Conservation (phyloP, 148 eudicot genomes). For the Spergularia bocconei region DNA sequence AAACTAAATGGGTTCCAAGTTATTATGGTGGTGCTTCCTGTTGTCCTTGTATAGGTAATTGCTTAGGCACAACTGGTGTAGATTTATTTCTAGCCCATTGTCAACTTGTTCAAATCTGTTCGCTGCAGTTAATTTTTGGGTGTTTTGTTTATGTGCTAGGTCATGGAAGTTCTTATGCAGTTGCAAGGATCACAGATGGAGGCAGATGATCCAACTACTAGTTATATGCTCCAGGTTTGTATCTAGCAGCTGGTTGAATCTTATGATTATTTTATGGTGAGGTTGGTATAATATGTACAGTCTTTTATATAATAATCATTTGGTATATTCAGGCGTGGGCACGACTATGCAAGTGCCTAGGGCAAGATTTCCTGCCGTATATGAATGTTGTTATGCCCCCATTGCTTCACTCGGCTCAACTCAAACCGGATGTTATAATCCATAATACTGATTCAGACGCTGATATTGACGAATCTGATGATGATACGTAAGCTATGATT, state of each 20-base stretch:
- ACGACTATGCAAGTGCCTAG: conserved; percentile 50
- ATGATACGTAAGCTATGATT: conserved; percentile 34
- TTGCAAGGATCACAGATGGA: conserved; percentile 42
- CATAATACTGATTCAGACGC: conserved; percentile 39
- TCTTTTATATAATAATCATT: background rate
- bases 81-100: background rate
- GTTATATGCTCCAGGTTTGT: conserved; percentile 41
- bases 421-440: conserved; percentile 44
- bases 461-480: conserved; percentile 47
- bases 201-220: conserved; percentile 46
- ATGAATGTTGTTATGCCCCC: conserved; percentile 50
- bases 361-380: conserved; percentile 48
- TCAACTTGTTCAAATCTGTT: background rate
- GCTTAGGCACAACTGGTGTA: background rate
- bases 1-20: background rate
- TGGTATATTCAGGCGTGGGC: conserved; percentile 44
- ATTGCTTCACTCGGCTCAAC: conserved; percentile 49
- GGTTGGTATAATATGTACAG: background rate
- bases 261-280: background rate
- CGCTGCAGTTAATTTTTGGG: background rate
- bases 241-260: background rate
- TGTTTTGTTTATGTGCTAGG: conserved; percentile 22
- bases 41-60: background rate
- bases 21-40: background rate
- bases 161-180: conserved; percentile 43